Base-by-base conservation (phyloP, 78 protist species). In the Cavenderia fasciculata region DNA sequence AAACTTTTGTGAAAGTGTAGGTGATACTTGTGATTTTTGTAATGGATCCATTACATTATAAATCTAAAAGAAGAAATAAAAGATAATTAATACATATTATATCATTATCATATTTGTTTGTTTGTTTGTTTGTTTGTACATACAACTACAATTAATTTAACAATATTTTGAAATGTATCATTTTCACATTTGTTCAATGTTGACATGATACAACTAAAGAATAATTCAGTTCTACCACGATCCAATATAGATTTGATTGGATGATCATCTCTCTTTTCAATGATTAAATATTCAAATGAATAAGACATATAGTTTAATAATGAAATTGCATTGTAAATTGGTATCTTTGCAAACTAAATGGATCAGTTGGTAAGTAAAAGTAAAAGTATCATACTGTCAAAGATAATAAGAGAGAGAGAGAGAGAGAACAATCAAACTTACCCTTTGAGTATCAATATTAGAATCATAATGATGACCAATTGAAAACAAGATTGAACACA, bases 321-420 rank as follows among this genome's bases (percentile, higher is more conserved):
- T 63, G 72, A 63, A 40, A 63, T 63, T 16, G 54, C 2, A 21
- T 63, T 63, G 38, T 63, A 63, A 27, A 63, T 63, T 2, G 72
- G 72, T 2, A 63, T 63, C 33, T n/a, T n/a, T n/a, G n/a, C n/a
- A n/a, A n/a, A n/a, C n/a, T n/a, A n/a, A n/a, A n/a, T n/a, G n/a
- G n/a, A n/a, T n/a, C n/a, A n/a, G n/a, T n/a, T n/a, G n/a, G n/a
- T n/a, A n/a, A n/a, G n/a, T n/a, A n/a, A n/a, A n/a, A n/a, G n/a
- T n/a, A n/a, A n/a, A n/a, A n/a, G n/a, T n/a, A n/a, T n/a, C n/a
- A n/a, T n/a, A n/a, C n/a, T n/a, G n/a, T n/a, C n/a, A n/a, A n/a
- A n/a, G n/a, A n/a, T n/a, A n/a, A n/a, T n/a, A n/a, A n/a, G n/a
- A n/a, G n/a, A n/a, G n/a, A n/a, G n/a, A n/a, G n/a, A n/a, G n/a